Evolutionary conservation across 75 land plant species (phyloP).

Genomic region (Isoetes taiwanensis): DNA sequence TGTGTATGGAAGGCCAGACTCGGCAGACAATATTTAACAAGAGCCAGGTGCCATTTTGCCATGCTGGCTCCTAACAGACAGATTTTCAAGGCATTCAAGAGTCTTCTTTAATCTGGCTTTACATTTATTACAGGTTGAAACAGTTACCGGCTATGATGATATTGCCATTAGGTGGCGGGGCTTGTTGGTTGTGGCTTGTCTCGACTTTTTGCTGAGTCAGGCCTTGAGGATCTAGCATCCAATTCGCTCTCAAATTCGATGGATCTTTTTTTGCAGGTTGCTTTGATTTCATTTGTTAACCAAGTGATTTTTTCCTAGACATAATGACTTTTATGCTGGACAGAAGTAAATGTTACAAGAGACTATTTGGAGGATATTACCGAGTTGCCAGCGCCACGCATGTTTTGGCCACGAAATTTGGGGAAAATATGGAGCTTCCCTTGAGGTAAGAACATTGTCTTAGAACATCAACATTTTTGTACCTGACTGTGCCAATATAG

Average conservation of each 20-base stretch:
- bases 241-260: constrained; percentile 85
- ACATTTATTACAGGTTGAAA: constrained; percentile 95
- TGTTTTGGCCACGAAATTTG: constrained; percentile 99
- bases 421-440: constrained; percentile 69
- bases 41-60: too few relatives aligned
- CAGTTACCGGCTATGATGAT: constrained; percentile 90
- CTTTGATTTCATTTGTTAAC: background rate
- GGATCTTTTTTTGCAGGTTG: constrained; percentile 96
- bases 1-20: too few relatives aligned
- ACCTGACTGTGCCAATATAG: too few relatives aligned
- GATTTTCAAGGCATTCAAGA: too few relatives aligned
- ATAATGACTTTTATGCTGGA: too few relatives aligned
- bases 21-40: too few relatives aligned
- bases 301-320: too few relatives aligned
- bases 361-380: constrained; percentile 97
- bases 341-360: constrained; percentile 86
- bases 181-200: constrained; percentile 88
- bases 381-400: constrained; percentile 94
- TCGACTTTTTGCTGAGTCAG: constrained; percentile 67
- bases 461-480: too few relatives aligned
- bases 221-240: constrained; percentile 52
- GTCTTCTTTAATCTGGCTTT: too few relatives aligned
- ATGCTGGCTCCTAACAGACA: too few relatives aligned
- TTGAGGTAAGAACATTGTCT: constrained; percentile 51
- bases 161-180: constrained; percentile 98